Evolutionary conservation across 352 stramenopile species (phyloP), one percentile per base, ranked within the genome.

Genomic region (Phytopythium kandeliae): DNA sequence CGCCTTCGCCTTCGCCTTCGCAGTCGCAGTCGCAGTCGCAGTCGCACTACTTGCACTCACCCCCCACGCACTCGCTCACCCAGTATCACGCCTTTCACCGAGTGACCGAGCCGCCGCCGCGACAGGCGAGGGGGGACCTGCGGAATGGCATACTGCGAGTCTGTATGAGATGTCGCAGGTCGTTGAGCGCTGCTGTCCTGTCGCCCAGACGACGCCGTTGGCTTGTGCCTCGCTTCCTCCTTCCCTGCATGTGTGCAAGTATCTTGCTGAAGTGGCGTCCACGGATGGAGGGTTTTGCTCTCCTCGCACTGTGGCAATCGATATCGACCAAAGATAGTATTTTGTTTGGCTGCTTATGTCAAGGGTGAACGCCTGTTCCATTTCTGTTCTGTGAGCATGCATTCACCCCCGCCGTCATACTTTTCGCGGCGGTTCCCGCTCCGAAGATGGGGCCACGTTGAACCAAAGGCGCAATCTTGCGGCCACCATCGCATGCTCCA

Each of bases 21-120:
- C n/a, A n/a, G n/a, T n/a, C n/a, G n/a, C n/a, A n/a, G n/a, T n/a
- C n/a, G n/a, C n/a, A n/a, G n/a, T n/a, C n/a, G n/a, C n/a, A n/a
- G n/a, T n/a, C n/a, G n/a, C n/a, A n/a, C n/a, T n/a, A n/a, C n/a
- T n/a, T n/a, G n/a, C n/a, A n/a, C n/a, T n/a, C n/a, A n/a, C n/a
- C n/a, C n/a, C n/a, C n/a, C n/a, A n/a, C n/a, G n/a, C n/a, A n/a
- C 41, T 48, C 40, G 40, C 40, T 46, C 42, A 36, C 43, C 43
- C 43, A 19, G 28, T 45, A 48, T 33, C 43, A 36, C 43, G 43
- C 43, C 25, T 48, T 48, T 48, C 43, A 48, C 43, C 35, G 17
- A 48, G 43, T 48, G 43, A 26, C 10, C n/a, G n/a, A n/a, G n/a
- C n/a, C n/a, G n/a, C n/a, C n/a, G n/a, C n/a, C n/a, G n/a, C n/a